Base-by-base conservation (phyloP, 768 basidiomycete species). In the Podaxis sp. region DNA sequence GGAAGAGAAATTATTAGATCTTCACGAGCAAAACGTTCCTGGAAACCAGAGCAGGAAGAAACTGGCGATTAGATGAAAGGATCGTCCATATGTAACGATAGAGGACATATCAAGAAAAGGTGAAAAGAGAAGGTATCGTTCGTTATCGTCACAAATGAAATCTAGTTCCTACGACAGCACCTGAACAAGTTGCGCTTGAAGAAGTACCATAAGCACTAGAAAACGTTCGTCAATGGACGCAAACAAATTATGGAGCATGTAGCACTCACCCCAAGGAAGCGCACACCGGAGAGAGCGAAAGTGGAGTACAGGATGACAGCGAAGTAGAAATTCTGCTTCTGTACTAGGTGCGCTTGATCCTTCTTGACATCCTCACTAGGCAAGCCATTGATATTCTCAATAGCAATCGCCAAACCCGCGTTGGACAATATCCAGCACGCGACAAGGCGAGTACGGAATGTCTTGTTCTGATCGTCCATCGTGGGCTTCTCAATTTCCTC, bases 361-460 rank as follows among this genome's bases (percentile, higher is more conserved):
- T 75, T 19, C 25, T 55, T 70, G 24, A 71, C 62, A 59, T 71
- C 76, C 1, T 47, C 19, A 25, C 61, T 62, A 3, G 75, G 80
- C 40, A 90, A 70, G 29, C 91, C 89, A 66, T 88, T 89, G 65
- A 90, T 77, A 65, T 85, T 92, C 73, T 90, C 86, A 59, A 94
- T 90, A 37, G 88, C 84, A 60, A 94, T 80, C 3, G 90, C 87
- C 22, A 94, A 75, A 4, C 68, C 77, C 38, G 90, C 90, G 68
- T 94, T 94, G 11, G 76, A 67, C 49, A 81, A 75, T 85, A 94
- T 90, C 93, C 93, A 94, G 58, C 82, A 78, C 12, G 89, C 85
- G 47, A 94, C 92, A 24, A 95, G 80, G 54, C 93, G 88, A 2
- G 94, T 95, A 62, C 93, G 86, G 89, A 96, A 96, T 12, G 94